phyloP scores from a whole-genome alignment of 1,284 basidiomycete species.

The Melampsora americana region DNA sequence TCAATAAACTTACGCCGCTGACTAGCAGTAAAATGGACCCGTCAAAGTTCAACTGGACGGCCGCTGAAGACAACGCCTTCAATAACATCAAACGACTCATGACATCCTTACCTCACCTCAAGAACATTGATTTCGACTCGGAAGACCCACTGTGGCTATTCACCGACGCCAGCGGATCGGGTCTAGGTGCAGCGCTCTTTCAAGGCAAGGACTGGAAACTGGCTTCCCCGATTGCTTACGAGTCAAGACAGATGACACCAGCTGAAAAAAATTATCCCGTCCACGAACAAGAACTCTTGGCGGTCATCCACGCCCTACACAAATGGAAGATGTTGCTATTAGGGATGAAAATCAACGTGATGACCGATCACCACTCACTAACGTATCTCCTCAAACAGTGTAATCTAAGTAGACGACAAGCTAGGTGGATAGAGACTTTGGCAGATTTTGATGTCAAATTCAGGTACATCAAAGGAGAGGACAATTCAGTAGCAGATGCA shows the following conservation, averaged over 20 bases:
- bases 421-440: constrained; percentile 56
- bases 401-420: constrained; percentile 54
- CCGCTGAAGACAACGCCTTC: constrained; percentile 47
- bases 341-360: constrained; percentile 53
- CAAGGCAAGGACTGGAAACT: constrained; percentile 37
- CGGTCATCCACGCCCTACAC: constrained; percentile 45
- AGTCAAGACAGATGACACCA: constrained; percentile 39
- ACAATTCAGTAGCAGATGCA: constrained; percentile 56
- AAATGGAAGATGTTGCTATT: constrained; percentile 43
- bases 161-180: constrained; percentile 39
- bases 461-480: constrained; percentile 54
- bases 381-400: constrained; percentile 55
- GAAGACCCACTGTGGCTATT: constrained; percentile 45
- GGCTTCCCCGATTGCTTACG: constrained; percentile 43
- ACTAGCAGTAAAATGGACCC: background rate
- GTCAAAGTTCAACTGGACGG: constrained; percentile 23
- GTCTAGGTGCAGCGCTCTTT: constrained; percentile 37
- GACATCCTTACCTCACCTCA: constrained; percentile 51
- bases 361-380: constrained; percentile 57
- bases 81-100: constrained; percentile 55
- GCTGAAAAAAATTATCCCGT: constrained; percentile 46
- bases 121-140: constrained; percentile 53
- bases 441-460: constrained; percentile 52
- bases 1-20: background rate
- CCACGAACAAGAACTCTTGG: constrained; percentile 46